These are phyloP conservation scores for Cucurbita argyrosperma DNA, from an alignment of 306 rosid genomes.

Conservation along the genomic window DNA sequence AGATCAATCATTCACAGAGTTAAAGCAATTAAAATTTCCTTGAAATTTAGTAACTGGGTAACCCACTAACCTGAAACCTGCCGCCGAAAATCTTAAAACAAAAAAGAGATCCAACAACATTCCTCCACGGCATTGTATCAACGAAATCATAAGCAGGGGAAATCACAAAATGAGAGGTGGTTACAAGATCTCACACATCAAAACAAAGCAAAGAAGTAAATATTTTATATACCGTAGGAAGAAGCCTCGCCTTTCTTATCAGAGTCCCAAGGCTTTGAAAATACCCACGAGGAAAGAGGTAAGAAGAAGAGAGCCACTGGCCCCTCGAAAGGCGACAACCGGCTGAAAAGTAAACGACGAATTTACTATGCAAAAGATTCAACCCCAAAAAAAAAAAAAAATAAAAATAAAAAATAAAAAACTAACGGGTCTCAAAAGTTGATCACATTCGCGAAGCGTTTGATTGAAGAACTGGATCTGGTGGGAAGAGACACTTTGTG, in stretches of 20 bases:
- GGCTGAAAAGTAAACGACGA: not conserved
- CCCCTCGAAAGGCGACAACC: not conserved
- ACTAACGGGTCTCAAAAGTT: not conserved
- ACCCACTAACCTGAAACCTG: slow-evolving; percentile 32
- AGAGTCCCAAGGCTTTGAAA: not conserved
- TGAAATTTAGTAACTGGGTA: not conserved
- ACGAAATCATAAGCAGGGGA: slow-evolving; percentile 10
- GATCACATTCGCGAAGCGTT: not conserved
- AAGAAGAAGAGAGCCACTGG: not conserved
- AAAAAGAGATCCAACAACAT: slow-evolving; percentile 35
- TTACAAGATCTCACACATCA: not conserved
- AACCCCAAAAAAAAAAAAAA: not conserved
- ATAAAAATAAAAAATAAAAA: not conserved
- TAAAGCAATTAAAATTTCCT: not conserved
- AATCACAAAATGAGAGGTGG: not conserved
- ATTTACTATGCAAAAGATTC: not conserved
- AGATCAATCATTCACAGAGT: not conserved
- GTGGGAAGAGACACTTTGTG: not conserved
- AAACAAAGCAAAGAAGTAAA: not conserved
- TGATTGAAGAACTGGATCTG: not conserved
- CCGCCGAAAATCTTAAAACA: slow-evolving; percentile 20
- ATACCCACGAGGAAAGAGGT: not conserved
- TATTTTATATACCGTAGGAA: not conserved
- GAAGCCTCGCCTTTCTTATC: not conserved
- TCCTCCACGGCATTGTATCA: slow-evolving; percentile 40